Base-by-base conservation (phyloP, 2,329 filamentous ascomycete genomes). In the Rosellinia necatrix region DNA sequence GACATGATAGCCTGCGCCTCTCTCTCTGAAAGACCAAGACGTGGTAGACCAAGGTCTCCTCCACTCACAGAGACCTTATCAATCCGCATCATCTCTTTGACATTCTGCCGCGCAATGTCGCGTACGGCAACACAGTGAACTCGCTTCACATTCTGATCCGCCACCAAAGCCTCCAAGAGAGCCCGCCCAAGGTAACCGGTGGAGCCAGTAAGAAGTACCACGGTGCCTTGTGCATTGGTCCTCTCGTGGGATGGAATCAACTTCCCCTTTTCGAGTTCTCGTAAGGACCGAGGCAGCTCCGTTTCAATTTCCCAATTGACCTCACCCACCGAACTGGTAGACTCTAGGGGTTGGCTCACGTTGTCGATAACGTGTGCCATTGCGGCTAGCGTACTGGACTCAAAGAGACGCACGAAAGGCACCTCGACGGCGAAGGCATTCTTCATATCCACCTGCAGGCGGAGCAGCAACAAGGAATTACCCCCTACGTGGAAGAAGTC, bases 81-180 rank as follows among this genome's bases (percentile, higher is more conserved):
- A n/a, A n/a, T n/a, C n/a, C n/a, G n/a, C n/a, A n/a, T n/a, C n/a
- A n/a, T n/a, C n/a, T n/a, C n/a, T n/a, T n/a, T n/a, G n/a, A n/a
- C n/a, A n/a, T n/a, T n/a, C n/a, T n/a, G n/a, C n/a, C n/a, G n/a
- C n/a, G n/a, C n/a, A n/a, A n/a, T n/a, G 8, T 29, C 7, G 13
- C 64, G 55, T 1, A 66, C 50, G 0, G 54, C 61, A 2, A 66
- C 25, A 44, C 60, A 62, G 34, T 58, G 46, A 3, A 66, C 52
- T 6, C 49, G 25, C 8, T 43, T 6, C 3, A 66, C 29, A 17
- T n/a, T 0, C 40, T n/a, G 8, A 10, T 19, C 10, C 41, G 9
- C 0, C 7, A 24, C 2, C 53, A 10, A 0, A 64, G 53, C 6
- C 2, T 24, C 2, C 0, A 66, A 38, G 6, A 66, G 7, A 9